phyloP scores from a whole-genome alignment of 208 protist species.

The Porcisia hertigi region DNA sequence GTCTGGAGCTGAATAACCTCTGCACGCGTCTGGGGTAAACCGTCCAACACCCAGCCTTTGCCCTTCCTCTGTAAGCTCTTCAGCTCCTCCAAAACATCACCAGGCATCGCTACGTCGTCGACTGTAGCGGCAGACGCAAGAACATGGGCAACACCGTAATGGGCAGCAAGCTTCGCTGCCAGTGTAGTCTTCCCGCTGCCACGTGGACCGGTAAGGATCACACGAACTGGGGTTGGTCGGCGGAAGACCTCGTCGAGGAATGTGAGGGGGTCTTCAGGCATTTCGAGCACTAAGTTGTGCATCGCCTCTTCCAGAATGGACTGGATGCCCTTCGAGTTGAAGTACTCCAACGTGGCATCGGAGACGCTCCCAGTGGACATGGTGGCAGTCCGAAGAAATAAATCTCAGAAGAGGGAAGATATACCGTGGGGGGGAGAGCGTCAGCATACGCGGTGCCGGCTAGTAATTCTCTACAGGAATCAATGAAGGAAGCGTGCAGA shows the following conservation, averaged over 20 bases:
- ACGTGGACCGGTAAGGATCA: conserved; percentile 84
- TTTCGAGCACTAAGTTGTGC: conserved; percentile 66
- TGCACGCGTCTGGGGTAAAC: conserved; percentile 72
- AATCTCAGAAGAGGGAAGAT: not conserved
- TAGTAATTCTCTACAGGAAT: not conserved
- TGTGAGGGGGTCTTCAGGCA: conserved; percentile 70
- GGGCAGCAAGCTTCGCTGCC: conserved; percentile 67
- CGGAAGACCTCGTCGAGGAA: conserved; percentile 58
- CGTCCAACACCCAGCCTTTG: conserved; percentile 84
- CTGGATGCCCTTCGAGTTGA: conserved; percentile 71
- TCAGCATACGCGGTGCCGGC: not conserved
- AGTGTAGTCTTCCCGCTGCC: conserved; percentile 94
- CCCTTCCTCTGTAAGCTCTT: conserved; percentile 35
- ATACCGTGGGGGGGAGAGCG: not conserved
- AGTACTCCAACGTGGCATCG: conserved; percentile 58
- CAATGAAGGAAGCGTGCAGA: not conserved
- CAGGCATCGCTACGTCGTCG: conserved; percentile 28
- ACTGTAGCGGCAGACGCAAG: conserved; percentile 78
- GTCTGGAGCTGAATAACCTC: conserved; percentile 80
- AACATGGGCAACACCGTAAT: conserved; percentile 87
- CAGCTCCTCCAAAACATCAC: conserved; percentile 60
- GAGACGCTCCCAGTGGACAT: conserved; percentile 81
- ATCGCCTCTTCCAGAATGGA: conserved; percentile 75
- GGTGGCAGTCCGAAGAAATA: not conserved
- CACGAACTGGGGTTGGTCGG: conserved; percentile 39